Conservation (phyloP, 257 asterid genomes). For the Linderniella brevidens region DNA sequence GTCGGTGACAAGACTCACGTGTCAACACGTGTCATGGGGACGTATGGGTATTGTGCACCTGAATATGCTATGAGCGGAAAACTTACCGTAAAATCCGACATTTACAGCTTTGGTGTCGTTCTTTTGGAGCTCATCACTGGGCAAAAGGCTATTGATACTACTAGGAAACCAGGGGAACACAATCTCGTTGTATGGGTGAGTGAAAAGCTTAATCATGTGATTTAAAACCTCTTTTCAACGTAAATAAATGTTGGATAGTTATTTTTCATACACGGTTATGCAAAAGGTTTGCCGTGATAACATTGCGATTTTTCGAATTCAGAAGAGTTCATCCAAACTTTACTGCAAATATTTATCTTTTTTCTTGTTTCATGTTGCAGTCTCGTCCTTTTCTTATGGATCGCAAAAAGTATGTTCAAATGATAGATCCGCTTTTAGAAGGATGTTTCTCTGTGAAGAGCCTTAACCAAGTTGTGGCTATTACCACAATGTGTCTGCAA, state of each 20-base stretch:
- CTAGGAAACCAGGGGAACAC: slow-evolving; percentile 37
- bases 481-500: slow-evolving; percentile 83
- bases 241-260: too few relatives aligned
- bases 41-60: slow-evolving; percentile 69
- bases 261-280: neutral
- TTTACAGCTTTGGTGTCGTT: slow-evolving; percentile 59
- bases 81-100: slow-evolving; percentile 49
- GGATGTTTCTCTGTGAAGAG: slow-evolving; percentile 19
- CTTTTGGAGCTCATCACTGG: slow-evolving; percentile 56
- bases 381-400: slow-evolving; percentile 29
- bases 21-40: slow-evolving; percentile 65
- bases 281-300: neutral
- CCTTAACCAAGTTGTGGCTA: slow-evolving; percentile 59
- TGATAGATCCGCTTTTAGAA: slow-evolving; percentile 35
- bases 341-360: neutral
- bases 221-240: neutral
- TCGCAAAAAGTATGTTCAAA: slow-evolving; percentile 14
- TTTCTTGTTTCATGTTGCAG: slow-evolving; percentile 13
- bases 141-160: slow-evolving; percentile 38
- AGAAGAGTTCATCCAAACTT: neutral
- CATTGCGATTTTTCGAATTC: neutral
- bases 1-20: slow-evolving; percentile 68
- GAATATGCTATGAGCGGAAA: slow-evolving; percentile 74
- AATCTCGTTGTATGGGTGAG: slow-evolving; percentile 60
- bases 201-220: neutral